These are phyloP conservation scores for Blastobotrys proliferans DNA, from an alignment of 1,139 yeast genomes.

Conservation along the genomic window DNA sequence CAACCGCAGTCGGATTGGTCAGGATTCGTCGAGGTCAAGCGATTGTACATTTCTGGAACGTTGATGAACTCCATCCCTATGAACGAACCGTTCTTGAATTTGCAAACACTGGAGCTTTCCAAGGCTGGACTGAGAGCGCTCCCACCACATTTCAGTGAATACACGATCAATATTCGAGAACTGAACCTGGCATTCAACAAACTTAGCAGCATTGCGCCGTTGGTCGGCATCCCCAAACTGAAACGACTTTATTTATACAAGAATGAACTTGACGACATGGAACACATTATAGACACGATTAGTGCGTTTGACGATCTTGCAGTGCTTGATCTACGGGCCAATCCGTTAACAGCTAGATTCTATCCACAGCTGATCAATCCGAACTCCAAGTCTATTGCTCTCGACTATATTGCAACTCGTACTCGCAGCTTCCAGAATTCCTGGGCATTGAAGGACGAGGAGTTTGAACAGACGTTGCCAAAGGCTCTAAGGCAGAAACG, in stretches of 20 bases:
- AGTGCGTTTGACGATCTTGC: conserved; percentile 24
- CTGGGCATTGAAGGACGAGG: conserved; percentile 23
- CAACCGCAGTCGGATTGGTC: conserved; percentile 14
- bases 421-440: conserved; percentile 18
- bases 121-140: conserved; percentile 26
- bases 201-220: conserved; percentile 26
- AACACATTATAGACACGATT: conserved; percentile 24
- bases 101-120: conserved; percentile 33
- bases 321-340: conserved; percentile 32
- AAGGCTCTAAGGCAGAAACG: conserved; percentile 8
- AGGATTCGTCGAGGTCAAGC: conserved; percentile 24
- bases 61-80: conserved; percentile 20
- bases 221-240: conserved; percentile 30
- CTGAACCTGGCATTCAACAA: conserved; percentile 34
- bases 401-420: conserved; percentile 21
- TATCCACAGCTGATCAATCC: conserved; percentile 26
- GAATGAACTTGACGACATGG: conserved; percentile 27
- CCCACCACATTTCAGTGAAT: conserved; percentile 28
- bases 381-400: conserved; percentile 4
- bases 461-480: conserved; percentile 17
- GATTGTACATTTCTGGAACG: conserved; percentile 29
- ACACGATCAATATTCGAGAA: conserved; percentile 32
- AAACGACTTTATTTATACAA: conserved; percentile 29
- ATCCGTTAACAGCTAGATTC: conserved; percentile 30
- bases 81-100: conserved; percentile 31